Base-by-base conservation (phyloP, 1,139 yeast species). In the Nakaseomyces uthaithaninus region DNA sequence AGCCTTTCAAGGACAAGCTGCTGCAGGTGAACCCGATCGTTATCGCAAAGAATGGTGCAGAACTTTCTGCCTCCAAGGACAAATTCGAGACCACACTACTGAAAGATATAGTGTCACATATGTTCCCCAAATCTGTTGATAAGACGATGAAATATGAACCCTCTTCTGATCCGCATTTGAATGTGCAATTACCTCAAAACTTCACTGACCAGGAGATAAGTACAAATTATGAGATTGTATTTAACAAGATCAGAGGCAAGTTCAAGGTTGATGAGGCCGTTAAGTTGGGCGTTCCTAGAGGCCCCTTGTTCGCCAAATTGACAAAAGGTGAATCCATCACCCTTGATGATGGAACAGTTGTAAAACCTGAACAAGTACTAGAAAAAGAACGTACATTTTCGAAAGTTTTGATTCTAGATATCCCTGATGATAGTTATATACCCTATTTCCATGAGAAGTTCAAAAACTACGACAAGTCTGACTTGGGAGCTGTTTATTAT, bases 201-300 rank as follows among this genome's bases (percentile, higher is more conserved):
- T 34, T 43, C 10, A 37, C 48, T 3, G 8, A 36, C 4, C 20
- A 44, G 11, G 47, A 49, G 2, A 47, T 48, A n/a, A 41, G 51
- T 0, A 67, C 81, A 1, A 78, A 75, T 48, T 89, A 82, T 59
- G 68, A 83, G 18, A 66, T 91, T 4, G 70, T 76, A 27, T 72
- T 85, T 35, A 66, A 74, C 27, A 80, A 93, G 0, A 66, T 76
- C 0, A 68, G 95, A 51, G 98, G 99, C 0, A 81, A 74, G 53
- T 91, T 93, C 54, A 68, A 77, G 46, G 74, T 76, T 0, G 64
- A 67, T 6, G 76, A 70, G 51, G 97, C 97, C 0, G 67, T 63
- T 26, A 73, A 65, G 27, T 64, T 87, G 20, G 91, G 93, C 0
- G 72, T 91, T 3, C 79, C 80, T 24, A 75, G 75, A 2, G 91